phyloP scores from a whole-genome alignment of 441 rosid genomes.

The Daphne laureola region DNA sequence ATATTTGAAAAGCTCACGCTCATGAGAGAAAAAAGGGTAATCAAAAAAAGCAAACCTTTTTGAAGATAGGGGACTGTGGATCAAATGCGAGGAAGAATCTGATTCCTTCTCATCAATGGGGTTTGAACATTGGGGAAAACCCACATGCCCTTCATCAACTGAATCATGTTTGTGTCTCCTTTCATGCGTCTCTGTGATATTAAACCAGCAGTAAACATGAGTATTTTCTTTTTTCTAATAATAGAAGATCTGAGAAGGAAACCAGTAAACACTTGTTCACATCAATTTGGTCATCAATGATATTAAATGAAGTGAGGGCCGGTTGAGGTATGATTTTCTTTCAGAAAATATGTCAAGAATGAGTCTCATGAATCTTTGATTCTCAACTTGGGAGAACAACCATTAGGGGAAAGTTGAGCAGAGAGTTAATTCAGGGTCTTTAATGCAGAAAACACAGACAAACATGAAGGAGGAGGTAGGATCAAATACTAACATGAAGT shows the following conservation, averaged over 20 bases:
- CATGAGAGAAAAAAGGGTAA: conserved; percentile 8
- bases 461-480: background rate
- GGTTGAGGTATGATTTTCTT: background rate
- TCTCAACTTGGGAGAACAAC: conserved; percentile 16
- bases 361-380: conserved; percentile 12
- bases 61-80: conserved; percentile 21
- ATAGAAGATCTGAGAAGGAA: conserved; percentile 24
- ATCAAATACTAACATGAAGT: background rate
- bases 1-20: conserved; percentile 6
- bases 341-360: conserved; percentile 16
- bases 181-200: no score
- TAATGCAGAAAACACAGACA: conserved; percentile 15
- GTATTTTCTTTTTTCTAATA: conserved; percentile 30
- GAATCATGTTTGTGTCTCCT: conserved; percentile 28
- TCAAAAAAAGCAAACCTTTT: conserved; percentile 38
- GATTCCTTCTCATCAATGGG: conserved; percentile 30
- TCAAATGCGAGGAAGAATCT: conserved; percentile 20
- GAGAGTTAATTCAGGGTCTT: conserved; percentile 11
- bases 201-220: no score
- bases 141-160: conserved; percentile 26
- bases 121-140: conserved; percentile 20
- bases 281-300: conserved; percentile 27
- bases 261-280: conserved; percentile 15
- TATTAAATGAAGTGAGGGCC: conserved; percentile 40
- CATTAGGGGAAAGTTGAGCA: conserved; percentile 31